Evolutionary conservation across 306 rosid species (phyloP), one percentile per base, ranked within the genome.

Genomic region (Dryas octopetala): DNA sequence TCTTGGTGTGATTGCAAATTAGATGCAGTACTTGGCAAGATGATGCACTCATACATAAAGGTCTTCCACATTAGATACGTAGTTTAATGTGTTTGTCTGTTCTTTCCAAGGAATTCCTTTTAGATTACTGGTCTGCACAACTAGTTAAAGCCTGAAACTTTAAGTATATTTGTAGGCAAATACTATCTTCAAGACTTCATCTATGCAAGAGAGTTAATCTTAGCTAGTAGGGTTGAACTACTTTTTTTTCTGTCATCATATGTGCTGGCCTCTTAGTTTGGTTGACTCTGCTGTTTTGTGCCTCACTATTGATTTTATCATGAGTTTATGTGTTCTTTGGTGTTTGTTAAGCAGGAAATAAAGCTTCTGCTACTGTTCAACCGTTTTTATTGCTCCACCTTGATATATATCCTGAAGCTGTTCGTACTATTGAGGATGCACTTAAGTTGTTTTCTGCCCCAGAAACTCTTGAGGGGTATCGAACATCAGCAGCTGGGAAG

Each of bases 391-490:
- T 91, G 85, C 96, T 96, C 74, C 99, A 92, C 79, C 98, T 96
- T 69, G 99, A 96, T 84, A 96, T 96, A 79, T 70, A 75, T 68
- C 92, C 88, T 79, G 92, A 96, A 11, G 83, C 90, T 46, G 97
- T 92, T 53, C 83, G 73, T 52, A 86, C 93, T 0, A 92, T 96
- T 54, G 97, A 92, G 85, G 93, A 92, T 83, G 99, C 99, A 9
- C 80, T 96, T 74, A 91, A 76, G 82, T 73, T 90, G 83, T 96
- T 90, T 86, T 89, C 96, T 83, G 96, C 89, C n/a, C 90, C 90
- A 46, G 99, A 92, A 84, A 84, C 88, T 75, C 90, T 96, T 44
- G 99, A 96, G 85, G 99, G 98, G 40, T 96, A 92, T 80, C 89
- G 92, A 66, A 11, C 98, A 53, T 86, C 98, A 14, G 57, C 80